Base-by-base conservation (phyloP, 2,329 filamentous ascomycete genomes). In the Paraphoma chrysanthemicola region DNA sequence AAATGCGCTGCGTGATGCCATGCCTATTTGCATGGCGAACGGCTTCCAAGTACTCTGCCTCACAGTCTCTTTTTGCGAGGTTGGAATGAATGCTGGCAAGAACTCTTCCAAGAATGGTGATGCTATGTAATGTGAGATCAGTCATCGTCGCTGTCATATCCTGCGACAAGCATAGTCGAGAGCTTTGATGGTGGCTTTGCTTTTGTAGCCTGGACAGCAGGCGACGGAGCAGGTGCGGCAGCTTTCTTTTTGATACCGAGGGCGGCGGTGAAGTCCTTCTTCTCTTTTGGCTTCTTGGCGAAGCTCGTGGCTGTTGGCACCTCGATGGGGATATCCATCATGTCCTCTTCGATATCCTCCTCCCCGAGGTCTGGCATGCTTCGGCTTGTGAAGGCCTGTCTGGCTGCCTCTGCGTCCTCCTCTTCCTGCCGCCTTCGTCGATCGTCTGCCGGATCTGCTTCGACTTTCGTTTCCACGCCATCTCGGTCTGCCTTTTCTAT, bases 371-470 rank as follows among this genome's bases (percentile, higher is more conserved):
- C 69, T 16, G 72, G 71, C 65, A 75, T 64, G 28, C 48, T 60
- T 8, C 62, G 60, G 14, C 41, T 66, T 58, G 86, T 86, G 75
- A 98, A 98, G 1, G 93, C 95, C 67, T 80, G 83, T 58, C 85
- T 85, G 3, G 94, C 94, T 16, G 89, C 88, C 74, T 96, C 92
- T 17, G 89, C 91, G 68, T 96, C 92, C 74, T 97, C 93, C 67
- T 80, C 83, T 60, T 97, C 93, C 66, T 91, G 85, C 60, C 85
- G 80, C 70, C 86, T 83, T 60, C 83, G 81, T 69, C 89, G 87
- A 53, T 83, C 80, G 47, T 83, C 82, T 18, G 69, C 72, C 45
- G 86, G 82, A 48, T 90, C 87, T 1, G 67, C 64, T 10, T 58
- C 80, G 1, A 87, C 81, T 3, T 83, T 81, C 6, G 86, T 83